Percentiles rank a stretch among this genome's conserved stretches.
phyloP scores from a whole-genome alignment of 257 asterid species.

The Linderniella brevidens region DNA sequence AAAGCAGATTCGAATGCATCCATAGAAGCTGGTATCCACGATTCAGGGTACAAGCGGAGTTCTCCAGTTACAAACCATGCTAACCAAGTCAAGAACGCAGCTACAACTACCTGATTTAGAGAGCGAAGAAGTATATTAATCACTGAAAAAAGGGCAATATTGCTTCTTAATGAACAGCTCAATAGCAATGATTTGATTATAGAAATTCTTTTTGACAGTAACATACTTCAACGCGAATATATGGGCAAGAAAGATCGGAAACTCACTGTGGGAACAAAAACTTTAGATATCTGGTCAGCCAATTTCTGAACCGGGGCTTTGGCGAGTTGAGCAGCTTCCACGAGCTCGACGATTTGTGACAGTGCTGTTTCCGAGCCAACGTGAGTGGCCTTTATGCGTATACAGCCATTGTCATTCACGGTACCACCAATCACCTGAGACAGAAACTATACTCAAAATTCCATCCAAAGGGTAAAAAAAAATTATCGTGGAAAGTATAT shows the following conservation, averaged over 20 bases:
- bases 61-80: constrained; percentile 81
- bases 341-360: constrained; percentile 90
- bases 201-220: background rate
- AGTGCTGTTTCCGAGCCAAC: constrained; percentile 96
- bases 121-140: background rate
- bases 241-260: constrained; percentile 5
- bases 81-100: constrained; percentile 61
- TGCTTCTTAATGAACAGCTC: background rate
- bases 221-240: background rate
- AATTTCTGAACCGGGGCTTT: constrained; percentile 97
- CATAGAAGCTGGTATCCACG: constrained; percentile 79
- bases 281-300: constrained; percentile 87
- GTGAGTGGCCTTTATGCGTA: constrained; percentile 79
- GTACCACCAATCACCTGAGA: constrained; percentile 92
- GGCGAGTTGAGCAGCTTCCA: constrained; percentile 99
- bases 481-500: constrained; percentile 5
- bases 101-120: constrained; percentile 55
- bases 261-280: constrained; percentile 89
- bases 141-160: background rate
- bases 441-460: constrained; percentile 9
- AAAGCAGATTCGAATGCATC: constrained; percentile 85
- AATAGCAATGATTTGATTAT: no score
- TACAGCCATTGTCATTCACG: constrained; percentile 81
- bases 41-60: constrained; percentile 48
- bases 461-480: constrained; percentile 4